These are phyloP conservation scores for Vitis rotundifolia DNA, from an alignment of 164 flowering plant genomes.

Conservation along the genomic window DNA sequence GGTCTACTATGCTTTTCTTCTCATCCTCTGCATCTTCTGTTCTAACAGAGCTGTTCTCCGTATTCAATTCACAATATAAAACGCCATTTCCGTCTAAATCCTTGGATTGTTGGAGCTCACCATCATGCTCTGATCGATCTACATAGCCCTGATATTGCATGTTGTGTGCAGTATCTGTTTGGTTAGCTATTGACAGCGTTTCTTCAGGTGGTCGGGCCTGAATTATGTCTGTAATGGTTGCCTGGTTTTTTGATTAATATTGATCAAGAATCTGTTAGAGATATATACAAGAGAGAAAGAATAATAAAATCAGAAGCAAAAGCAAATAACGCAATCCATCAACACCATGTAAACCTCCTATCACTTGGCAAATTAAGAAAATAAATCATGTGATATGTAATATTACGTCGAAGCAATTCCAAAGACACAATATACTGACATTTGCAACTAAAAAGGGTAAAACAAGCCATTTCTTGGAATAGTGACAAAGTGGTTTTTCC, in stretches of 20 bases:
- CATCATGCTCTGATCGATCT: conserved; percentile 10
- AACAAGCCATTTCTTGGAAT: not conserved
- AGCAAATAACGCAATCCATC: no score
- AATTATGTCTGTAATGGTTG: conserved; percentile 56
- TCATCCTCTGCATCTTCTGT: conserved; percentile 11
- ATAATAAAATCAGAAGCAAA: no score
- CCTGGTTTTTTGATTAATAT: conserved; percentile 22
- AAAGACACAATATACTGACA: not conserved
- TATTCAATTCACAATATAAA: conserved; percentile 42
- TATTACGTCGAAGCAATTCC: no score
- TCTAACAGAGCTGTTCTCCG: conserved; percentile 12
- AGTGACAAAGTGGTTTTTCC: no score
- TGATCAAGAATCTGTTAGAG: no score
- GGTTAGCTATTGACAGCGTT: conserved; percentile 7
- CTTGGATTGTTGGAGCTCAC: conserved; percentile 16
- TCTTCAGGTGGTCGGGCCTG: conserved; percentile 19
- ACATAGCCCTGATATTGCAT: conserved; percentile 7
- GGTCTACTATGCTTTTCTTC: conserved; percentile 4
- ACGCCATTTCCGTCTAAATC: conserved; percentile 40
- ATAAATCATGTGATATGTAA: not conserved
- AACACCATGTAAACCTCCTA: no score
- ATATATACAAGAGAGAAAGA: no score
- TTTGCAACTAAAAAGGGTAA: not conserved
- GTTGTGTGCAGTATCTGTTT: conserved; percentile 13
- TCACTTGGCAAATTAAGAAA: not conserved